Base-by-base conservation (phyloP, 2,329 filamentous ascomycete species). In the Ophiostoma himal-ulmi region DNA sequence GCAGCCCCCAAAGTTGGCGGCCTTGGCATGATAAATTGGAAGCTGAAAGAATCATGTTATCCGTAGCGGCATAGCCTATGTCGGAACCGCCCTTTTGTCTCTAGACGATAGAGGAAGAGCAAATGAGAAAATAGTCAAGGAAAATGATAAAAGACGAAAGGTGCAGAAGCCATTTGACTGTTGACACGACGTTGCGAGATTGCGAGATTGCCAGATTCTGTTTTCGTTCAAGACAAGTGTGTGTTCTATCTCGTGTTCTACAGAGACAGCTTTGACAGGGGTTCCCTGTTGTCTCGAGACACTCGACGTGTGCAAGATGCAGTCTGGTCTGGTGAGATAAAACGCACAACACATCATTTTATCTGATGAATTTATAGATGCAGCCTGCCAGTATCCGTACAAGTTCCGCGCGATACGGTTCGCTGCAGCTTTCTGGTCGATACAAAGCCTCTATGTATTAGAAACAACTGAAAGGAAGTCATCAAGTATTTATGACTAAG, bases 231-330 rank as follows among this genome's bases (percentile, higher is more conserved):
- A 30, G 57, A 34, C 57, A 62, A 57, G 22, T 57, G 2, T 57
- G 52, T 57, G 52, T 57, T 57, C n/a, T 6, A 13, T 10, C 22
- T 57, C 13, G 57, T 34, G 57, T 34, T 30, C 57, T 62, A 17
- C 26, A 62, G 4, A 62, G 57, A 20, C 57, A 36, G 36, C 8
- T 13, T 7, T 62, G 57, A 62, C 57, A 62, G 22, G 57, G 57
- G 57, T 62, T 62, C 57, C 57, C 26, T 62, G 57, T 36, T 62
- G 34, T 26, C 57, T 62, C 26, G 13, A 26, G 57, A 34, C 57
- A 57, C 22, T 57, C 10, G 22, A 17, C 17, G 57, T 30, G 57
- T 34, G 26, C 26, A 34, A 36, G 57, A 34, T 6, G 57, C 57
- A 62, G 57, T 5, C 13, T 62, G 14, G 11, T 57, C n/a, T 57